Conservation (phyloP, 2,329 filamentous ascomycete genomes). For the Diaporthe vaccinii region DNA sequence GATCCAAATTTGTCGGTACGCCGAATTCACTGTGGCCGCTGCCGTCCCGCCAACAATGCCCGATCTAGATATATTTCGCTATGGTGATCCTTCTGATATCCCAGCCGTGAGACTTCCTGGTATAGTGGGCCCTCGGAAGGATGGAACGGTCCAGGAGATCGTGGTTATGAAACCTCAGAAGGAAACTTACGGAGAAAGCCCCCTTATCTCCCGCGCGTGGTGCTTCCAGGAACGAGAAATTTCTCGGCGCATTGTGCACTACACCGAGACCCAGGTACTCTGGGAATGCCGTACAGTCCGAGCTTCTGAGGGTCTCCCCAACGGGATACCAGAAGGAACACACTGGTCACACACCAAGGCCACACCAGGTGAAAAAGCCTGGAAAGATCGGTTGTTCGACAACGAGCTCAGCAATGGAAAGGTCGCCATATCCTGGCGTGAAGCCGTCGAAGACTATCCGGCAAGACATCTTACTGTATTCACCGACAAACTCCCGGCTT, state of each 20-base stretch:
- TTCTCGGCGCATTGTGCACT: background rate
- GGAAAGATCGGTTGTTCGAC: background rate
- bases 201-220: background rate
- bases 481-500: background rate
- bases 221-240: slow-evolving; percentile 8
- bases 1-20: background rate
- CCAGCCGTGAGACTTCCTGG: background rate
- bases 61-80: background rate
- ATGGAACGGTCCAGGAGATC: background rate
- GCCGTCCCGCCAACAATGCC: background rate
- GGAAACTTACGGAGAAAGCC: background rate
- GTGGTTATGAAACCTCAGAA: background rate
- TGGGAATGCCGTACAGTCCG: background rate
- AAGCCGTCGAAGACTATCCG: background rate
- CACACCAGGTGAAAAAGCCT: background rate
- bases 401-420: background rate
- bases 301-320: background rate
- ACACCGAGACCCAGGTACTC: slow-evolving; percentile 4
- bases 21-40: background rate
- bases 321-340: background rate
- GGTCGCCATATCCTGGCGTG: background rate
- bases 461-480: background rate
- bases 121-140: background rate
- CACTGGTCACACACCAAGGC: too few relatives aligned
- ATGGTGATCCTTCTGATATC: slow-evolving; percentile 8